Conservation (phyloP, 306 rosid species). For the Vicia faba region DNA sequence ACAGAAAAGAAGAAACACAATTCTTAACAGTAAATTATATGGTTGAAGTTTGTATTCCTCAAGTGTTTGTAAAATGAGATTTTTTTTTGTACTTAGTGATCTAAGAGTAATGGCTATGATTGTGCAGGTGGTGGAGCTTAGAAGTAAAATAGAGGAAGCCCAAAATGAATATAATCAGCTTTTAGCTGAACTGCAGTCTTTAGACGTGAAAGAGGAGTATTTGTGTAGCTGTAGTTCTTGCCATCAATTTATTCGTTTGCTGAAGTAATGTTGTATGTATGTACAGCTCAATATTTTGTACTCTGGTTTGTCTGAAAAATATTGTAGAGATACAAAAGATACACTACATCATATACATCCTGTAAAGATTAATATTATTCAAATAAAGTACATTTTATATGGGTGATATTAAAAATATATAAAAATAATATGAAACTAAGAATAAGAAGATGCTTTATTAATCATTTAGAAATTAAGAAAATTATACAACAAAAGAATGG, state of each 20-base stretch:
- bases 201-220: conserved; percentile 53
- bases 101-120: conserved; percentile 24
- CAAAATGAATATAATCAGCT: conserved; percentile 43
- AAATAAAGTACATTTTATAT: no score
- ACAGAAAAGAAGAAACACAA: neutral
- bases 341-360: no score
- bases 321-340: no score
- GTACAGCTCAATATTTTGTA: conserved; percentile 32
- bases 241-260: conserved; percentile 34
- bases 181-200: conserved; percentile 44
- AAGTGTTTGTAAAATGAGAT: neutral
- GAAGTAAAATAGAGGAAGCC: conserved; percentile 53
- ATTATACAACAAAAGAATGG: no score
- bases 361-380: no score
- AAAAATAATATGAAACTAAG: no score
- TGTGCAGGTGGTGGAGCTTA: conserved; percentile 62
- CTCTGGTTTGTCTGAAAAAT: no score
- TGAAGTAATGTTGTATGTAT: conserved; percentile 33
- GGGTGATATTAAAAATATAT: no score
- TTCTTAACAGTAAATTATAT: neutral
- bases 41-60: conserved; percentile 7
- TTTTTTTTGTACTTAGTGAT: neutral
- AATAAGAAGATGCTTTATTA: no score
- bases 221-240: conserved; percentile 36
- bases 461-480: no score